Evolutionary conservation across 805 yeast species (phyloP).

Genomic region (Cyberlindnera mrakii): DNA sequence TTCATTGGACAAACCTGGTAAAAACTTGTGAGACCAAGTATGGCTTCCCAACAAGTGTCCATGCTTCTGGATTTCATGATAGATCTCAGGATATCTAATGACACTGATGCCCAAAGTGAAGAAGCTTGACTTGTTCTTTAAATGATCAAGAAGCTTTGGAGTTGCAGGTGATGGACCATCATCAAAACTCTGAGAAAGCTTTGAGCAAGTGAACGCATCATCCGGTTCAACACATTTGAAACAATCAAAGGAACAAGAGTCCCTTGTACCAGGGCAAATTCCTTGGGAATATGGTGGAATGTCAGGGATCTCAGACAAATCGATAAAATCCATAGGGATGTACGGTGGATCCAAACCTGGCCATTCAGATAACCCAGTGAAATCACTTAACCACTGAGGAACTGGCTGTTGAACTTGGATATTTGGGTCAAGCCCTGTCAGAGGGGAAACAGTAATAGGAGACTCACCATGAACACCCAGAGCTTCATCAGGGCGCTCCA

Average conservation of each 20-base stretch:
- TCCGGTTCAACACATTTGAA: conserved; percentile 67
- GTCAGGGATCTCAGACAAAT: conserved; percentile 46
- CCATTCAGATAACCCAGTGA: conserved; percentile 75
- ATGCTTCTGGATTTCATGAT: conserved; percentile 41
- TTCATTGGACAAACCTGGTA: conserved; percentile 74
- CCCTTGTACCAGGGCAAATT: conserved; percentile 47
- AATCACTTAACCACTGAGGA: conserved; percentile 72
- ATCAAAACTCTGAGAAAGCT: conserved; percentile 83
- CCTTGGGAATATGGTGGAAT: conserved; percentile 48
- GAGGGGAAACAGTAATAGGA: conserved; percentile 7
- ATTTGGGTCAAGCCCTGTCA: conserved; percentile 24
- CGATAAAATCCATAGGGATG: conserved; percentile 69
- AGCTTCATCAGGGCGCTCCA: neutral
- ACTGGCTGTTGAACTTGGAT: conserved; percentile 39
- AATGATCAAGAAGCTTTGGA: conserved; percentile 44
- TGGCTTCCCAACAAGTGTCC: conserved; percentile 87
- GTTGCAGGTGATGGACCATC: conserved; percentile 89
- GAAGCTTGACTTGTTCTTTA: conserved; percentile 62
- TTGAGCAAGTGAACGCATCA: conserved; percentile 71
- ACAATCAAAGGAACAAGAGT: conserved; percentile 81
- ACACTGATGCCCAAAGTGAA: conserved; percentile 82
- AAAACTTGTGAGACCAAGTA: conserved; percentile 87
- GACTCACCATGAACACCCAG: neutral
- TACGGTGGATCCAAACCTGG: conserved; percentile 87
- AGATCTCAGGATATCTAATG: conserved; percentile 69